Conservation (phyloP, 805 yeast genomes). For the Blastobotrys robertii region DNA sequence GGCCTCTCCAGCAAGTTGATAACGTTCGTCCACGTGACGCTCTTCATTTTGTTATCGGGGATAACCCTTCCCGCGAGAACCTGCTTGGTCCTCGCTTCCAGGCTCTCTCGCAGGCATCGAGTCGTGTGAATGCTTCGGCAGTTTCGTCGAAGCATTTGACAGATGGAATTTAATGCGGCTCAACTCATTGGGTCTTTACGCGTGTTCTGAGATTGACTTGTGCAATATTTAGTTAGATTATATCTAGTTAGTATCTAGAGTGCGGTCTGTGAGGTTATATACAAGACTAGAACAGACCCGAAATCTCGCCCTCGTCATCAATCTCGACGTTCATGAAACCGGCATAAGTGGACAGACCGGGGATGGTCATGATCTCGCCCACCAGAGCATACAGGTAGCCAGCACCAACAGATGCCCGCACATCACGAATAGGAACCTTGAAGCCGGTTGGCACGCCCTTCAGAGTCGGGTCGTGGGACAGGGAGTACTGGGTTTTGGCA, state of each 20-base stretch:
- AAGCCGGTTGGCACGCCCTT: conserved; percentile 95
- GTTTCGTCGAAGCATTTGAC: too few species aligned
- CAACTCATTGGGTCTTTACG: too few species aligned
- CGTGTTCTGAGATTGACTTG: too few species aligned
- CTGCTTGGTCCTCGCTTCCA: too few species aligned
- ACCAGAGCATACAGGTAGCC: conserved; percentile 95
- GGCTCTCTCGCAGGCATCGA: too few species aligned
- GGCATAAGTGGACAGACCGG: conserved; percentile 91
- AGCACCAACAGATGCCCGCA: conserved; percentile 91
- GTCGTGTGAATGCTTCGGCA: too few species aligned
- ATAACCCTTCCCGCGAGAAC: too few species aligned
- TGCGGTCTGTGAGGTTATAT: background rate
- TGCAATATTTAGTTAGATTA: too few species aligned
- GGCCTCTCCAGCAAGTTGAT: background rate
- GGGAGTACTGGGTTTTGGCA: conserved; percentile 94
- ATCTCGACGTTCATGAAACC: conserved; percentile 98
- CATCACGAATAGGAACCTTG: conserved; percentile 88
- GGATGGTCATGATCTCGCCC: conserved; percentile 94
- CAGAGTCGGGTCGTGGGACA: conserved; percentile 86
- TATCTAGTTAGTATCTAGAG: background rate
- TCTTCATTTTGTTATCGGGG: too few species aligned
- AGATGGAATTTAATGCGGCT: too few species aligned
- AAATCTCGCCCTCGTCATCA: conserved; percentile 83
- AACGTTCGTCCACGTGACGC: too few species aligned
- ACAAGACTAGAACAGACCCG: conserved; percentile 62